Evolutionary conservation across 2,329 filamentous ascomycete species (phyloP).

Genomic region (Tolypocladium amazonense): DNA sequence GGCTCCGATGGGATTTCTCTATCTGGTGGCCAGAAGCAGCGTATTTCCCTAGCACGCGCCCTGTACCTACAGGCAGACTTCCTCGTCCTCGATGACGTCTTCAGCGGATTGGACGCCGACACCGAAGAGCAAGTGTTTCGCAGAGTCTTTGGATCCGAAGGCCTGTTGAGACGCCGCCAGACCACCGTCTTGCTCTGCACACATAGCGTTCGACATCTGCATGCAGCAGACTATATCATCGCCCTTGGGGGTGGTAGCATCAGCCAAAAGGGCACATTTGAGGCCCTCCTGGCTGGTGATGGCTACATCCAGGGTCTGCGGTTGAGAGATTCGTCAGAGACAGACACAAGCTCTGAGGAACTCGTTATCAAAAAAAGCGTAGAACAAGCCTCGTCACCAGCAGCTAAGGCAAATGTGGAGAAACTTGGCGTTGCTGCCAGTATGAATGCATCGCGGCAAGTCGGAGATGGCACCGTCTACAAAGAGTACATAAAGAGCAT

Average conservation of each 20-base stretch:
- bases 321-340: neutral
- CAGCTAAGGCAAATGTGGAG: neutral
- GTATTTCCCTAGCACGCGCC: neutral
- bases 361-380: neutral
- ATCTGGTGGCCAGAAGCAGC: neutral
- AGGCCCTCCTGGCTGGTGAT: neutral
- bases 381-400: neutral
- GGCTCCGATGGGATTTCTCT: neutral
- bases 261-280: neutral
- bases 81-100: neutral
- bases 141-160: neutral
- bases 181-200: neutral
- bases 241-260: neutral
- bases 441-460: neutral
- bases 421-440: neutral
- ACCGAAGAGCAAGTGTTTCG: neutral
- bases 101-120: neutral
- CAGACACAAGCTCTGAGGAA: neutral
- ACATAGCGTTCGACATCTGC: neutral
- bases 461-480: neutral
- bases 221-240: neutral
- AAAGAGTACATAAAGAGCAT: neutral
- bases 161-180: neutral
- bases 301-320: neutral
- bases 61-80: neutral